phyloP scores from a whole-genome alignment of 306 rosid genomes.

The Geum urbanum region DNA sequence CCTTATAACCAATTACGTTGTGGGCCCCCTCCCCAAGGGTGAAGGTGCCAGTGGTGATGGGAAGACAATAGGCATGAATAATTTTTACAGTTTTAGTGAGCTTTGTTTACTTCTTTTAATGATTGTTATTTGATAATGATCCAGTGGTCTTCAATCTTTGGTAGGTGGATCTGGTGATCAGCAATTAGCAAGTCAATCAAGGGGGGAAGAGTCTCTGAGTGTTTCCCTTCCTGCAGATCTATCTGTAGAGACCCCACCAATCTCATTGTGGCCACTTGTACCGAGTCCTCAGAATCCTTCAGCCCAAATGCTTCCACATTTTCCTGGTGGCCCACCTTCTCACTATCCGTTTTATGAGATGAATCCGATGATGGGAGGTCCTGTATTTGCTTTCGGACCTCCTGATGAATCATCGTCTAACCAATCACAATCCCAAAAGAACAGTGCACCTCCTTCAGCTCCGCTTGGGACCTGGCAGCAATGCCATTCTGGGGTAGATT shows the following conservation, averaged over 20 bases:
- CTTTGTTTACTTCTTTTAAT: not conserved
- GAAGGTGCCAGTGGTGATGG: conserved; percentile 52
- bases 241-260: conserved; percentile 82
- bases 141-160: conserved; percentile 18
- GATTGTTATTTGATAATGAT: not conserved
- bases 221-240: conserved; percentile 94
- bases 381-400: conserved; percentile 79
- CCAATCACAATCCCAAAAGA: conserved; percentile 66
- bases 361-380: conserved; percentile 94
- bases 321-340: conserved; percentile 71
- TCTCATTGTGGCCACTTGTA: conserved; percentile 77
- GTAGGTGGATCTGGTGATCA: conserved; percentile 60
- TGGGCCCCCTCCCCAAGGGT: conserved; percentile 27
- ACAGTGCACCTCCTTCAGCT: conserved; percentile 49
- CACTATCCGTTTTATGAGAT: conserved; percentile 92
- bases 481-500: conserved; percentile 87
- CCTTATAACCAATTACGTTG: conserved; percentile 14
- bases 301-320: conserved; percentile 77
- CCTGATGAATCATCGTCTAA: conserved; percentile 73
- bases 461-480: conserved; percentile 84
- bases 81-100: conserved; percentile 8
- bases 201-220: conserved; percentile 70
- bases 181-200: conserved; percentile 59
- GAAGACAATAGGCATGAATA: conserved; percentile 46
- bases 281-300: conserved; percentile 71